Base-by-base conservation (phyloP, 192 early-diverging fungal genomes). In the Linnemannia exigua region DNA sequence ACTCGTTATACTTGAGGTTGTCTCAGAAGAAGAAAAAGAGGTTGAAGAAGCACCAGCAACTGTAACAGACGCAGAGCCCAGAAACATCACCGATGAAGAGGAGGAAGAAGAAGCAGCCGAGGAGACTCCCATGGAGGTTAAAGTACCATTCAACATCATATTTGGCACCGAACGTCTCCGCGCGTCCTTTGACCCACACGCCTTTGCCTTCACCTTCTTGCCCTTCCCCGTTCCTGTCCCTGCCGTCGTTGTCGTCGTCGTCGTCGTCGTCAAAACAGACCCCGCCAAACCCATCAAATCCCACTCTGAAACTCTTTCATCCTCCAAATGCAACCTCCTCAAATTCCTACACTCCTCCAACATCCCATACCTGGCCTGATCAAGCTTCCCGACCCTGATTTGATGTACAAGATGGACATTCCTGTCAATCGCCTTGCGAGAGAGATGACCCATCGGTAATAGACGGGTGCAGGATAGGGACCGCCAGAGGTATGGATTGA, bases 231-330 rank as follows among this genome's bases (percentile, higher is more conserved):
- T 22, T 16, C 58, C 9, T 46, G 25, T 46, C 51, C 37, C 38
- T 35, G 12, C 50, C 14, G 28, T n/a, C 17, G 5, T 15, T 38
- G 12, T 44, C 20, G 37, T n/a, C n/a, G n/a, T n/a, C n/a, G n/a
- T n/a, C 33, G 8, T 8, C n/a, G n/a, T 33, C n/a, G 22, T 47
- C 54, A 35, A 8, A 33, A 11, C 35, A 41, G 41, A 6, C 41
- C 19, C n/a, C 25, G 20, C 22, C 15, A 75, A 37, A 22, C 31
- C 51, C 47, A 22, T 31, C 37, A 28, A 31, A 33, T 70, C 68
- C 68, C 68, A 70, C 20, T 70, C 68, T n/a, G 68, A 41, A 15
- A 70, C 68, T n/a, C 68, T 36, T 17, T 78, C 76, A 20, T 78
- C 66, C 35, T 78, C 76, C 7, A 78, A n/a, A 14, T 67, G 25